Percentiles rank a stretch among this genome's conserved stretches.
Conservation (phyloP, 2,329 filamentous ascomycete genomes). For the Neofusicoccum umdonicola region DNA sequence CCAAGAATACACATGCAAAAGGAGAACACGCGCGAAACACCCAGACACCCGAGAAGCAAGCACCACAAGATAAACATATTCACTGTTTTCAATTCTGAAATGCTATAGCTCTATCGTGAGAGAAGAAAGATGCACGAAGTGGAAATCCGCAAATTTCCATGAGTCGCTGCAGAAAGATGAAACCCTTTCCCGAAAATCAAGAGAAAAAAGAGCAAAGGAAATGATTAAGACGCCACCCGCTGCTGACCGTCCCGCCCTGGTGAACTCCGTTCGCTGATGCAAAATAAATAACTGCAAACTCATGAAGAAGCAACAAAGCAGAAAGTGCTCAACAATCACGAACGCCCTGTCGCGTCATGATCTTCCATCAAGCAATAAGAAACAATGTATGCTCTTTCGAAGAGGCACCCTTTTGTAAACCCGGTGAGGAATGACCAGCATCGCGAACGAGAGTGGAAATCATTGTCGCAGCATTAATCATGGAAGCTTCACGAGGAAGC, state of each 20-base stretch:
- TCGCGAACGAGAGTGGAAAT: neutral
- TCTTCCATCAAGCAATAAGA: neutral
- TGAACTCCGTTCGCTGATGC: slow-evolving; percentile 13
- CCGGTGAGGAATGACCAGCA: neutral
- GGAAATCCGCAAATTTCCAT: no score
- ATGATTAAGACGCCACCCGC: neutral
- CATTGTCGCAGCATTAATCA: neutral
- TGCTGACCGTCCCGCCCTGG: neutral
- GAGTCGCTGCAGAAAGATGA: no score
- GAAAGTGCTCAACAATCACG: neutral
- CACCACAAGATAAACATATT: neutral
- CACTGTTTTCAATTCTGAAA: neutral
- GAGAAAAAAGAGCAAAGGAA: neutral
- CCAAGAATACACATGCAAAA: neutral
- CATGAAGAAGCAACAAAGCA: neutral
- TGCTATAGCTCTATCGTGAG: neutral
- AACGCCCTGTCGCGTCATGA: slow-evolving; percentile 2
- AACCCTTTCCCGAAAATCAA: neutral
- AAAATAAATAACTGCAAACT: neutral
- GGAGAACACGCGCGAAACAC: neutral
- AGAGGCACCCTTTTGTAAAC: neutral
- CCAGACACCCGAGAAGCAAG: neutral
- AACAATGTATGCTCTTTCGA: neutral
- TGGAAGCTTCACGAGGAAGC: neutral
- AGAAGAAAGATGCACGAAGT: neutral